Evolutionary conservation across 2,329 filamentous ascomycete genomes (phyloP).

Genomic region (Pyricularia sp.): DNA sequence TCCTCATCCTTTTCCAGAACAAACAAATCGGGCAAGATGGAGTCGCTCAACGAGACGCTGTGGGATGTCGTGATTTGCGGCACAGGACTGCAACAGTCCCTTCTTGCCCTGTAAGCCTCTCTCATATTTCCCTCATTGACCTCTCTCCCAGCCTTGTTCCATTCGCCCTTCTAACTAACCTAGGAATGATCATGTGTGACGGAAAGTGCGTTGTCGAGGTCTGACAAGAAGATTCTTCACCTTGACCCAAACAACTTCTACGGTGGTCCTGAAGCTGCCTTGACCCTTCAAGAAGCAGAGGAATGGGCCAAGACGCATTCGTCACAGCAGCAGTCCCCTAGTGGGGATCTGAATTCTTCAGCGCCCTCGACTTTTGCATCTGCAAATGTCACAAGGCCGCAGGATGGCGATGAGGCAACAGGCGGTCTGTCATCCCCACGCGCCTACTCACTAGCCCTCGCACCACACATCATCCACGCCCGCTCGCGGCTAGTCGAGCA

Average conservation of each 20-base stretch:
- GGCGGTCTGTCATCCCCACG: conserved; percentile 52
- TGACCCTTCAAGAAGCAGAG: conserved; percentile 75
- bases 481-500: conserved; percentile 67
- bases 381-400: conserved; percentile 27
- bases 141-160: conserved; percentile 13
- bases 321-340: conserved; percentile 7
- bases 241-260: conserved; percentile 84
- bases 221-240: conserved; percentile 84
- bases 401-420: conserved; percentile 23
- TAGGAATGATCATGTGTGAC: conserved; percentile 2
- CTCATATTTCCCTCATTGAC: background rate
- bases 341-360: conserved; percentile 10
- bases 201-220: conserved; percentile 79
- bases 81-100: conserved; percentile 69
- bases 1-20: conserved; percentile 2
- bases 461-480: conserved; percentile 80
- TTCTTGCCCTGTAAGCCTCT: conserved; percentile 63
- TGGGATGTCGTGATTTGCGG: conserved; percentile 77
- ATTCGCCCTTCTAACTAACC: conserved; percentile 5
- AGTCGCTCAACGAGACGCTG: conserved; percentile 61
- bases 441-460: conserved; percentile 73
- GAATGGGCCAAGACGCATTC: conserved; percentile 51
- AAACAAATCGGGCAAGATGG: conserved; percentile 40
- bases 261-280: conserved; percentile 74
- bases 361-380: conserved; percentile 24